Evolutionary conservation across 352 stramenopile species (phyloP).

Genomic region (Aphanomyces invadans): DNA sequence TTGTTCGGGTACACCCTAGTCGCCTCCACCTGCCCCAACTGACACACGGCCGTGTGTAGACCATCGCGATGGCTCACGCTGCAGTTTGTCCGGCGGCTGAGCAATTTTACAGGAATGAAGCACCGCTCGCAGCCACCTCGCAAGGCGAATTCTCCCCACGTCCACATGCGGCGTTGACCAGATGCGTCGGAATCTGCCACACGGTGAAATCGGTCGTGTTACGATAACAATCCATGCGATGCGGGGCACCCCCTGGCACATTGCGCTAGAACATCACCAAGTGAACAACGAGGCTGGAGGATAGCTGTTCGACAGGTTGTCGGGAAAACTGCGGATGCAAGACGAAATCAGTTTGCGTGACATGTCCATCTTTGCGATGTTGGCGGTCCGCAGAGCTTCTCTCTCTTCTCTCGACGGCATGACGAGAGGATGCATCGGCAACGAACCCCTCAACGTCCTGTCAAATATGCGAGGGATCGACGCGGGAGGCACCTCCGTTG

Average conservation of each 20-base stretch:
- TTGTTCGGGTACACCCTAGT: constrained; percentile 64
- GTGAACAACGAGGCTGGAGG: too few species aligned
- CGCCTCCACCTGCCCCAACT: too few species aligned
- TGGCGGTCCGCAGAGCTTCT: not conserved
- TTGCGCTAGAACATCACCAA: too few species aligned
- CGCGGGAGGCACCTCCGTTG: not conserved
- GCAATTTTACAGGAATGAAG: constrained; percentile 25
- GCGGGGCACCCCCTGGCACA: too few species aligned
- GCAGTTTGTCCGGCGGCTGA: constrained; percentile 68
- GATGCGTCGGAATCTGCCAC: not conserved
- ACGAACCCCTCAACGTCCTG: not conserved
- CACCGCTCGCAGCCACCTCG: constrained; percentile 1
- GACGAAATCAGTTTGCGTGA: not conserved
- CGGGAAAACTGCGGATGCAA: not conserved
- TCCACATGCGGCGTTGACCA: not conserved
- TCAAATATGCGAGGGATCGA: not conserved
- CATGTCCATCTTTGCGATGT: not conserved
- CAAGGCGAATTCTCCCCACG: not conserved
- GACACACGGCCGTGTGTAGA: too few species aligned
- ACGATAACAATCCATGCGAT: not conserved
- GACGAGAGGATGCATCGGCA: not conserved
- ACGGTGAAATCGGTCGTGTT: not conserved
- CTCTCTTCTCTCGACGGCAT: not conserved
- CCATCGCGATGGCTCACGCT: constrained; percentile 80
- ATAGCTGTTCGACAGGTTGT: not conserved